Conservation (phyloP, 2,329 filamentous ascomycete species). For the Scedosporium minutisporum region DNA sequence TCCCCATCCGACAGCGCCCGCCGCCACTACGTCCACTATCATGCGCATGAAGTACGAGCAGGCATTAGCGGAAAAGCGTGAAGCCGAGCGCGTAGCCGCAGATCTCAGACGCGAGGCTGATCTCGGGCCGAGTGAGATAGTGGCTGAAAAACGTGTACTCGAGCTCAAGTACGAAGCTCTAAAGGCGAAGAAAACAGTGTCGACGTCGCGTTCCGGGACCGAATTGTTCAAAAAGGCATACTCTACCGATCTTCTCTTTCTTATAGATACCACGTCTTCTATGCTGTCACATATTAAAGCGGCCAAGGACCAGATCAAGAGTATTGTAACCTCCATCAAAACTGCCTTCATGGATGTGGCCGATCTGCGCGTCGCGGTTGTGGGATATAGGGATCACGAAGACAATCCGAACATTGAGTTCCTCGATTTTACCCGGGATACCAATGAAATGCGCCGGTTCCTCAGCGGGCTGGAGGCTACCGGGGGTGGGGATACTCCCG, state of each 20-base stretch:
- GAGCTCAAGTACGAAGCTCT: too few species aligned
- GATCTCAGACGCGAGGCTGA: too few species aligned
- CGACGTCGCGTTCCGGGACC: background rate
- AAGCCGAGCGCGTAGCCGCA: too few species aligned
- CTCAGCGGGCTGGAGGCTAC: constrained; percentile 12
- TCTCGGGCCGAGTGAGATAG: too few species aligned
- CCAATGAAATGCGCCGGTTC: constrained; percentile 15
- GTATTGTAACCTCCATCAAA: constrained; percentile 22
- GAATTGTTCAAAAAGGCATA: constrained; percentile 23
- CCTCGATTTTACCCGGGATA: constrained; percentile 20
- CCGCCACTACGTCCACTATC: too few species aligned
- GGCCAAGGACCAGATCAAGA: constrained; percentile 23
- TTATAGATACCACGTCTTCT: constrained; percentile 26
- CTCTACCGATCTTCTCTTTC: constrained; percentile 26
- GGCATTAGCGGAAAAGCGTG: too few species aligned
- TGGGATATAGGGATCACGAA: constrained; percentile 26
- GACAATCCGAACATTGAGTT: constrained; percentile 14
- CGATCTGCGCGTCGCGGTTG: constrained; percentile 24
- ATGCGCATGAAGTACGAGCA: too few species aligned
- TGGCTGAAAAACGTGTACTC: too few species aligned
- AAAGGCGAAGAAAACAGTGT: too few species aligned
- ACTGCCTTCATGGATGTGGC: constrained; percentile 21
- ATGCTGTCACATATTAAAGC: constrained; percentile 22
- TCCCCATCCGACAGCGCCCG: too few species aligned
- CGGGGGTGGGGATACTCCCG: constrained; percentile 22